Base-by-base conservation (phyloP, 2,329 filamentous ascomycete genomes). In the Microdochium bolleyi region DNA sequence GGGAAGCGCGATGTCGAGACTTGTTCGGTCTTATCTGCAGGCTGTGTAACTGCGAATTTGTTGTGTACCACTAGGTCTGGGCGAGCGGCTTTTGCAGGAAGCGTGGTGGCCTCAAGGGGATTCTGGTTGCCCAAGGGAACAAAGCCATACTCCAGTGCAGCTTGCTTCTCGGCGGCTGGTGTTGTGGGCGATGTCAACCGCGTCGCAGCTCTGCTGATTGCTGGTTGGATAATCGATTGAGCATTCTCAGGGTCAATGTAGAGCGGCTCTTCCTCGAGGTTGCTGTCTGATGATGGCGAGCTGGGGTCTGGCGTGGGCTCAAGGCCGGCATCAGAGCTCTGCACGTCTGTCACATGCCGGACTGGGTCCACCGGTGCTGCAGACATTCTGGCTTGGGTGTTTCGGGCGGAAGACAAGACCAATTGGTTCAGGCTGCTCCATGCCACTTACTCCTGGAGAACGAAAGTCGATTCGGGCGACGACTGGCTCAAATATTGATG, bases 151-250 rank as follows among this genome's bases (percentile, higher is more conserved):
- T 79, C 74, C 70, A 84, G 70, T 1, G 77, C 80, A 7, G 77
- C 76, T 16, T 73, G 76, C 64, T 80, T 84, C 62, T 84, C 82
- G 25, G 74, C 72, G 3, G 79, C 79, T 5, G 80, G 77, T 0
- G 79, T 84, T 52, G 70, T 74, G 4, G 74, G 68, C 3, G 78
- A 76, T 13, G 79, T 78, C 38, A 84, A 68, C 49, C 79, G 76
- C 3, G 78, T 79, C 9, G 80, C 82, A 22, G 72, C 71, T 7
- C 73, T 72, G 62, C 80, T 84, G 56, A 85, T 75, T 24, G 80
- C 73, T 2, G 80, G 79, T 61, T 82, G 80, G 50, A 85, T 73
- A 48, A 84, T 73, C 8, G 79, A 80, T 57, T 82, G 78, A 3
- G 77, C 81, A 57, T 79, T 79, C 59, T 83, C 79, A 53, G 78